Percentiles rank a stretch among this genome's conserved stretches.
These are phyloP conservation scores for Musa balbisiana DNA, from an alignment of 202 grass and related monocot species.

Conservation along the genomic window DNA sequence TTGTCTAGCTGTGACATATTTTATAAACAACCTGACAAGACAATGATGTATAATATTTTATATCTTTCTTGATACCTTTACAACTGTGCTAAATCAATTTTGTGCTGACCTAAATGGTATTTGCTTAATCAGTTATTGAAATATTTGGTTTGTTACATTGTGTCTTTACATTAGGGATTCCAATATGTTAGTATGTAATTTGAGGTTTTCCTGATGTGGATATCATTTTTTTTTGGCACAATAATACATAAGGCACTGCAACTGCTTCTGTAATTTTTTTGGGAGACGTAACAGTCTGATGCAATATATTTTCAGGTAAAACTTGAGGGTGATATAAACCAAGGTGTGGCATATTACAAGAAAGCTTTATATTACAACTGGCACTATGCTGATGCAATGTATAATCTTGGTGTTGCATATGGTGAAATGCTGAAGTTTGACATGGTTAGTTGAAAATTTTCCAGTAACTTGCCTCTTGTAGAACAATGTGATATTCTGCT, in stretches of 20 bases:
- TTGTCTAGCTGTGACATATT: too few species aligned
- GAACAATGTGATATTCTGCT: not conserved
- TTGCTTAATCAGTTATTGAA: not conserved
- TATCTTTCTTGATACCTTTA: not conserved
- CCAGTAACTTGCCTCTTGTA: not conserved
- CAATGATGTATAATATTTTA: too few species aligned
- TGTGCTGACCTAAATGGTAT: not conserved
- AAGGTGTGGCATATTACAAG: constrained; percentile 98
- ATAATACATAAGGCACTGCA: not conserved
- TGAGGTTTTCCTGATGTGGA: too few species aligned
- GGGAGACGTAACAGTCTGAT: constrained; percentile 18
- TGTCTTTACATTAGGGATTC: too few species aligned
- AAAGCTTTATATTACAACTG: constrained; percentile 96
- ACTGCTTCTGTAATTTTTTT: not conserved
- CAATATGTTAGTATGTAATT: too few species aligned
- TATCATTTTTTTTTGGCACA: too few species aligned
- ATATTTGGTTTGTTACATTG: not conserved
- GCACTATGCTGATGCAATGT: constrained; percentile 99
- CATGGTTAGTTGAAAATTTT: constrained; percentile 58
- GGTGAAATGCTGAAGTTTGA: constrained; percentile 99
- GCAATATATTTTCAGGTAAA: constrained; percentile 55
- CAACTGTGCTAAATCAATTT: not conserved
- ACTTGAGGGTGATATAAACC: constrained; percentile 88
- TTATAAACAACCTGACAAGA: too few species aligned
- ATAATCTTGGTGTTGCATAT: constrained; percentile 98